Conservation (phyloP, 352 stramenopile genomes). For the Ochromonadaceae sp. region DNA sequence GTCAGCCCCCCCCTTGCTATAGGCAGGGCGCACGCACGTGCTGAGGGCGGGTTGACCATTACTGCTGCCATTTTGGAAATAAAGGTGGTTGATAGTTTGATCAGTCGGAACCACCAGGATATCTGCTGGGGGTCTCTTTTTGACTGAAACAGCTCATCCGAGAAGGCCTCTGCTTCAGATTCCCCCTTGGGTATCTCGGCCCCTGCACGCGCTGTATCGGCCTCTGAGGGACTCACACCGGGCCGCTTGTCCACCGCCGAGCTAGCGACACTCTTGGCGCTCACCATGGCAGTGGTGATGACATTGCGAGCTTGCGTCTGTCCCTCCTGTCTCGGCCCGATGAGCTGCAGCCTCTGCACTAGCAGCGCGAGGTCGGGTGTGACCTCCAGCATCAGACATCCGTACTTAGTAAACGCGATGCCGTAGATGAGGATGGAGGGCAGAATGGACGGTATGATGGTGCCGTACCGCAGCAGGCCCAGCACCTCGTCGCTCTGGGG, state of each 20-base stretch:
- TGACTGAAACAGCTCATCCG: too few species aligned
- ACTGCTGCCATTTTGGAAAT: background rate
- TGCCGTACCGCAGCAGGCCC: background rate
- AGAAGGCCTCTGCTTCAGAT: too few species aligned
- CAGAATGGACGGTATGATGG: background rate
- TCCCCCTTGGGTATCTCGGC: too few species aligned
- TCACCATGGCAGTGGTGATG: too few species aligned
- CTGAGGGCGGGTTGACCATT: too few species aligned
- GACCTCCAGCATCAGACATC: background rate
- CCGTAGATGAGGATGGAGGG: background rate
- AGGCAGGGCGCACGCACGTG: too few species aligned
- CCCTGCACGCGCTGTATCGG: too few species aligned
- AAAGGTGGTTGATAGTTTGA: slow-evolving; percentile 1
- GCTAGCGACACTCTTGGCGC: too few species aligned
- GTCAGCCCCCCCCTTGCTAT: too few species aligned
- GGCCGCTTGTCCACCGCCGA: too few species aligned
- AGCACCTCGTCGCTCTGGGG: background rate
- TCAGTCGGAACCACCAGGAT: slow-evolving; percentile 7
- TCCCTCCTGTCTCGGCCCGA: background rate
- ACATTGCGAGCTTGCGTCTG: too few species aligned
- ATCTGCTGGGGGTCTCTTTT: slow-evolving; percentile 2
- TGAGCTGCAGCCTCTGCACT: background rate
- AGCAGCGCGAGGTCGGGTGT: background rate
- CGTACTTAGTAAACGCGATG: background rate
- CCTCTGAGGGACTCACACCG: too few species aligned